Evolutionary conservation across 2,329 filamentous ascomycete species (phyloP).

Genomic region (Fusarium nanum): DNA sequence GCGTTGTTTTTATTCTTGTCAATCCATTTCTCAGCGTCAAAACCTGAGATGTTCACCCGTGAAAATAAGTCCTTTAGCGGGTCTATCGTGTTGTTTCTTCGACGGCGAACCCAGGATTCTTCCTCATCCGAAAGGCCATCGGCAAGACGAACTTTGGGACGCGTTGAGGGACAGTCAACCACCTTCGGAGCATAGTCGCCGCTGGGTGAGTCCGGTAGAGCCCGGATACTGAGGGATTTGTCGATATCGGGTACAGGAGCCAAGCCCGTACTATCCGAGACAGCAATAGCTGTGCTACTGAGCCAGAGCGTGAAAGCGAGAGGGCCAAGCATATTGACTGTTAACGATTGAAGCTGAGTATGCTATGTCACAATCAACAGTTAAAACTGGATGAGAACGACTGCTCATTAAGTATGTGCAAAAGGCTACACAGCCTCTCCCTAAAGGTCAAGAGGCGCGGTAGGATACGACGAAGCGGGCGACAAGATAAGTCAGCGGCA

Average conservation of each 20-base stretch:
- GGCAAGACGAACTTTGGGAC: constrained; percentile 76
- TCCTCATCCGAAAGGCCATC: constrained; percentile 74
- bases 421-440: neutral
- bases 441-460: neutral
- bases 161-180: constrained; percentile 74
- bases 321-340: neutral
- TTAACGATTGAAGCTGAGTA: neutral
- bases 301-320: constrained; percentile 7
- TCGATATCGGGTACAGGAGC: neutral
- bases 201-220: constrained; percentile 23
- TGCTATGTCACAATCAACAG: neutral
- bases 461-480: neutral
- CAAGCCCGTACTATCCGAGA: constrained; percentile 6
- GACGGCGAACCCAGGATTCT: constrained; percentile 75
- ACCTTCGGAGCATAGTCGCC: constrained; percentile 72
- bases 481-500: neutral
- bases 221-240: constrained; percentile 5
- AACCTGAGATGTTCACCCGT: constrained; percentile 77
- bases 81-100: constrained; percentile 77
- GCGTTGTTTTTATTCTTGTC: constrained; percentile 45
- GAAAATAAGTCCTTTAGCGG: constrained; percentile 79
- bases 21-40: constrained; percentile 80
- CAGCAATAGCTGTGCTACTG: neutral
- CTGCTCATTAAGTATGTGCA: neutral
- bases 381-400: neutral